Conservation (phyloP, 257 asterid genomes). For the Forsythia viridissima region DNA sequence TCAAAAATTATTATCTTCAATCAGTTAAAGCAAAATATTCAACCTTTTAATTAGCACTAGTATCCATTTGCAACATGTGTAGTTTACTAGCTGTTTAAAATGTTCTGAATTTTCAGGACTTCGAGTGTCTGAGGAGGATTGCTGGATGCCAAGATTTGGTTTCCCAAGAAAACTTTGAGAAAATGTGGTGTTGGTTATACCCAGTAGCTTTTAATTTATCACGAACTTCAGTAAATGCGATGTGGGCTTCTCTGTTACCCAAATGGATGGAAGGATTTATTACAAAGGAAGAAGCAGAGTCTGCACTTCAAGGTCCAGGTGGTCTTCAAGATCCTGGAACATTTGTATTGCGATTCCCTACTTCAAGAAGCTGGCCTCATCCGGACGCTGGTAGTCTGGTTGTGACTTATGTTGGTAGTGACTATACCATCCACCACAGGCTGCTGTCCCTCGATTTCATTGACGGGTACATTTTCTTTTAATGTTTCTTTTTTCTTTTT, state of each 20-base stretch:
- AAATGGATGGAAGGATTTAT: conserved; percentile 86
- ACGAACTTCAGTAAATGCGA: conserved; percentile 41
- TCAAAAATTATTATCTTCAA: too few species aligned
- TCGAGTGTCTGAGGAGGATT: conserved; percentile 68
- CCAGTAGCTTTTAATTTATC: conserved; percentile 84
- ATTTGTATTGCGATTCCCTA: conserved; percentile 80
- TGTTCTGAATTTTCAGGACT: conserved; percentile 50
- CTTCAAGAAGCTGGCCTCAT: conserved; percentile 98
- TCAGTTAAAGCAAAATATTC: not conserved
- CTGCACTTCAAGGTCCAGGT: conserved; percentile 49
- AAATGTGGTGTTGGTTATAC: conserved; percentile 89
- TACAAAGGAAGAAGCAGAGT: conserved; percentile 92
- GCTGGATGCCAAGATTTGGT: conserved; percentile 71
- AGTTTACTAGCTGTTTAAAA: not conserved
- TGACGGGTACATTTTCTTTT: conserved; percentile 38
- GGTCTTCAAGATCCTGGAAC: conserved; percentile 75
- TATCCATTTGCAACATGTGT: not conserved
- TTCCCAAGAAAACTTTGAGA: conserved; percentile 72
- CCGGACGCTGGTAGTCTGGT: conserved; percentile 93
- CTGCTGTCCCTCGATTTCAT: conserved; percentile 63
- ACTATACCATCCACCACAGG: conserved; percentile 65
- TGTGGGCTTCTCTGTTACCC: conserved; percentile 71
- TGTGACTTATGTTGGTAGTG: conserved; percentile 67
- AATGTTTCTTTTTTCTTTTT: conserved; percentile 7
- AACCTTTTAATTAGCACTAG: not conserved